A percentile compares a stretch with the other conserved stretches of the same genome.
These are phyloP conservation scores for Hanseniaspora mollemarum DNA, from an alignment of 805 yeast species.

Conservation along the genomic window DNA sequence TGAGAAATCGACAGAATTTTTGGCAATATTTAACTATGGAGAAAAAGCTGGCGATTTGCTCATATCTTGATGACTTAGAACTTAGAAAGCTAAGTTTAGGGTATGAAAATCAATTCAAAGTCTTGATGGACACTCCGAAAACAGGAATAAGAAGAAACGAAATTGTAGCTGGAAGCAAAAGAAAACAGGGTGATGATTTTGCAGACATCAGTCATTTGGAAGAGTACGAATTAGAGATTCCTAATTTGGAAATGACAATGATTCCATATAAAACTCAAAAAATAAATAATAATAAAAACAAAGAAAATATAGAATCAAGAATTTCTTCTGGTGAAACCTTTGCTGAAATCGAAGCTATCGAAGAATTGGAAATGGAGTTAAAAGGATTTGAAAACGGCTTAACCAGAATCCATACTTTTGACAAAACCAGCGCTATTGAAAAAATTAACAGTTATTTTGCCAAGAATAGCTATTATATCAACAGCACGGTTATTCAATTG, in stretches of 20 bases:
- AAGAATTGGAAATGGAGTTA: background rate
- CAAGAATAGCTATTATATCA: background rate
- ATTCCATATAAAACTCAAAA: conserved; percentile 13
- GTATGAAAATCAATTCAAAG: background rate
- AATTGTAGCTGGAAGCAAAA: background rate
- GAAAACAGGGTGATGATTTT: background rate
- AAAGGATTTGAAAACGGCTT: background rate
- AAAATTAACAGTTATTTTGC: background rate
- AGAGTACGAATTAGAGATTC: background rate
- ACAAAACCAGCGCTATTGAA: background rate
- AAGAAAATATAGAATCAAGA: background rate
- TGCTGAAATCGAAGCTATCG: background rate
- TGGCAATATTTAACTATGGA: conserved; percentile 1
- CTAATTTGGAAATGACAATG: conserved; percentile 14
- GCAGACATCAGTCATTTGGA: conserved; percentile 1
- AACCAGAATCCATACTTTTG: background rate
- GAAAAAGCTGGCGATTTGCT: background rate
- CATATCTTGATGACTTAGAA: background rate
- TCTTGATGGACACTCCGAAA: background rate
- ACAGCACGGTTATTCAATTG: background rate
- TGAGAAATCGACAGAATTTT: conserved; percentile 1
- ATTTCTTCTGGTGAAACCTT: conserved; percentile 9
- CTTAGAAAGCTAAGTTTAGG: conserved; percentile 2
- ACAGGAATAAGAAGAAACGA: background rate
- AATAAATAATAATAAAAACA: background rate